phyloP scores from a whole-genome alignment of 2,329 filamentous ascomycete species.

The Sordariomycetes sp. region DNA sequence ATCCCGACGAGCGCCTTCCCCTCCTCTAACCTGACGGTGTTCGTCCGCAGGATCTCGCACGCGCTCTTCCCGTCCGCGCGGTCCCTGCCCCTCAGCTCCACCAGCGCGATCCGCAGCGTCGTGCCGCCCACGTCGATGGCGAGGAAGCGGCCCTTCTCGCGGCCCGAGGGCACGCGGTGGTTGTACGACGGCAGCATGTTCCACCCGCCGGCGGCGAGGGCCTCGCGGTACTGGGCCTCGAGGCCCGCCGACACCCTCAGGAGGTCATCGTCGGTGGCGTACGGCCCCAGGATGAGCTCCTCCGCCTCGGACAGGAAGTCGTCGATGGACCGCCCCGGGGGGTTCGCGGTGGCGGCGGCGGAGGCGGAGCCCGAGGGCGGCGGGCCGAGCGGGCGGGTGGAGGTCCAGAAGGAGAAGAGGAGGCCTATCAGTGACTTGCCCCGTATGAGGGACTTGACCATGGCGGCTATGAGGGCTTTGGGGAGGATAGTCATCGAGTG shows the following conservation, averaged over 20 bases:
- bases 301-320: conserved; percentile 49
- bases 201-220: conserved; percentile 37
- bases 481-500: conserved; percentile 46
- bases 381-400: conserved; percentile 10
- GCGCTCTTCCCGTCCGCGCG: conserved; percentile 26
- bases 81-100: conserved; percentile 42
- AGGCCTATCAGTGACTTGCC: conserved; percentile 50
- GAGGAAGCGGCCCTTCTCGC: conserved; percentile 48
- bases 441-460: conserved; percentile 45
- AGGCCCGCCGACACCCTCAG: conserved; percentile 35
- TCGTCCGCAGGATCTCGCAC: conserved; percentile 35
- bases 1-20: conserved; percentile 48
- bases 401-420: conserved; percentile 42
- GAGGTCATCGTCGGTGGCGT: conserved; percentile 30
- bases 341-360: background rate
- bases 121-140: conserved; percentile 61
- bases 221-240: conserved; percentile 43
- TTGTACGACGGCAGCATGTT: conserved; percentile 60
- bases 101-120: conserved; percentile 53
- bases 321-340: conserved; percentile 18
- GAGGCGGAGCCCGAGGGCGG: conserved; percentile 10
- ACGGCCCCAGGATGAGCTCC: conserved; percentile 34
- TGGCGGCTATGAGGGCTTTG: conserved; percentile 36
- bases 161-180: conserved; percentile 50
- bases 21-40: conserved; percentile 44